Conservation (phyloP, 176 grass and related monocot species). For the Oryza rufipogon region DNA sequence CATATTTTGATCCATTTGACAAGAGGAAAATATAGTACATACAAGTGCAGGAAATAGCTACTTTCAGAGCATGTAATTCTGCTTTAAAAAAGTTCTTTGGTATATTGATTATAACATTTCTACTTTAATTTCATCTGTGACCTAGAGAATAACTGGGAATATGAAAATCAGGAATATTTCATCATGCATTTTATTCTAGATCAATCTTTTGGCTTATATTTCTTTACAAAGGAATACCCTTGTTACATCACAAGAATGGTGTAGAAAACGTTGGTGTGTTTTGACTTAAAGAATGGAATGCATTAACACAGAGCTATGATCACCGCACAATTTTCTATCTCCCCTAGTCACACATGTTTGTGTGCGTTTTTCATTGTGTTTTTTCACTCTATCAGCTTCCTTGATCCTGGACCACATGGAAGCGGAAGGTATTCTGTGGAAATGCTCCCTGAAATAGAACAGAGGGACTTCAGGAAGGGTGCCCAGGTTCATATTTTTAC, state of each 20-base stretch:
- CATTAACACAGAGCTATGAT: background rate
- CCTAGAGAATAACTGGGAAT: constrained; percentile 17
- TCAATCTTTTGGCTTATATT: constrained; percentile 20
- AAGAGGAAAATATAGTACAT: constrained; percentile 8
- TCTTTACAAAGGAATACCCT: constrained; percentile 28
- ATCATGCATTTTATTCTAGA: constrained; percentile 4
- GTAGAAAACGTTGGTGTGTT: constrained; percentile 20
- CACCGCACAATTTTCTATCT: background rate
- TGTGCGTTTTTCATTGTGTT: constrained; percentile 21
- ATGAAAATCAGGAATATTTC: constrained; percentile 21
- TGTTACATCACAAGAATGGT: constrained; percentile 22
- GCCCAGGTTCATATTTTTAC: constrained; percentile 65
- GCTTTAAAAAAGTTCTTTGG: background rate
- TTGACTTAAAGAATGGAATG: constrained; percentile 14
- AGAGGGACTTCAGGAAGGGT: constrained; percentile 93
- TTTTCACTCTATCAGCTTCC: constrained; percentile 61
- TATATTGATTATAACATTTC: background rate
- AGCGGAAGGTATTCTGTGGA: constrained; percentile 83
- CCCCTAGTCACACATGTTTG: constrained; percentile 8
- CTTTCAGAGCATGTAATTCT: background rate
- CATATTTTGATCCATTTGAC: constrained; percentile 35
- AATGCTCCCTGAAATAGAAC: constrained; percentile 87
- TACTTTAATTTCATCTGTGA: constrained; percentile 22
- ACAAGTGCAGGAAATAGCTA: background rate
- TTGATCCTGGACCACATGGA: constrained; percentile 98